These are phyloP conservation scores for Emmonsiellopsis sp. DNA, from an alignment of 2,329 filamentous ascomycete genomes.

Conservation along the genomic window DNA sequence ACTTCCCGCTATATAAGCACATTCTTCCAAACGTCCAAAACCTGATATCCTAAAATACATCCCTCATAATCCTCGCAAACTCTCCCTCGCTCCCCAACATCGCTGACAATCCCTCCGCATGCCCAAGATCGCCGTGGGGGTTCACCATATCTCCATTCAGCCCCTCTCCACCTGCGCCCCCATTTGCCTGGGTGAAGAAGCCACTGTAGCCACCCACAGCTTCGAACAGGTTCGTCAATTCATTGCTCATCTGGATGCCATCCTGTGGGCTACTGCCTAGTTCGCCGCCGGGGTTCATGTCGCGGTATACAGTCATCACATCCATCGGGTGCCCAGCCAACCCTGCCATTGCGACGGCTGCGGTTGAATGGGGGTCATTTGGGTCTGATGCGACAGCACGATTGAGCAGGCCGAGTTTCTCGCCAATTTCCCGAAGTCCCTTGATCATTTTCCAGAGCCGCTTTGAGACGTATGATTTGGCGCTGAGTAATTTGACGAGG, in stretches of 20 bases:
- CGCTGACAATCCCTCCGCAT: conserved; percentile 35
- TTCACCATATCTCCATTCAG: conserved; percentile 30
- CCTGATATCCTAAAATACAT: conserved; percentile 43
- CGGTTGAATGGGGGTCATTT: conserved; percentile 50
- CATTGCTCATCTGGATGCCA: conserved; percentile 51
- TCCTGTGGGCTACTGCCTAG: conserved; percentile 48
- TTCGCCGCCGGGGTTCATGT: conserved; percentile 21
- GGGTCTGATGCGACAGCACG: conserved; percentile 31
- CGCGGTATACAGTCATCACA: conserved; percentile 43
- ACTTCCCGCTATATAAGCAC: background rate
- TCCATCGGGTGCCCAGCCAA: conserved; percentile 55
- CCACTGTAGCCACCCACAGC: conserved; percentile 48
- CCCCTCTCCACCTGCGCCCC: conserved; percentile 24
- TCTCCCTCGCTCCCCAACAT: conserved; percentile 50
- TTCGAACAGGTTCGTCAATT: conserved; percentile 56
- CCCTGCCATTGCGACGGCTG: conserved; percentile 58
- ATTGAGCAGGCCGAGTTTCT: conserved; percentile 48
- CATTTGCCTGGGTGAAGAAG: conserved; percentile 22
- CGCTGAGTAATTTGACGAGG: conserved; percentile 53
- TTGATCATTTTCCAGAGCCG: conserved; percentile 57
- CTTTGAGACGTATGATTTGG: conserved; percentile 53
- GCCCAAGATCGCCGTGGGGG: conserved; percentile 28
- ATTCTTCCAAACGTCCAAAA: background rate
- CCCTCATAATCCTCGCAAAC: conserved; percentile 49
- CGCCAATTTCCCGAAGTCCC: conserved; percentile 54